Evolutionary conservation across 1,139 yeast species (phyloP), one percentile per base, ranked within the genome.

Genomic region (Saccharomyces hybrid): DNA sequence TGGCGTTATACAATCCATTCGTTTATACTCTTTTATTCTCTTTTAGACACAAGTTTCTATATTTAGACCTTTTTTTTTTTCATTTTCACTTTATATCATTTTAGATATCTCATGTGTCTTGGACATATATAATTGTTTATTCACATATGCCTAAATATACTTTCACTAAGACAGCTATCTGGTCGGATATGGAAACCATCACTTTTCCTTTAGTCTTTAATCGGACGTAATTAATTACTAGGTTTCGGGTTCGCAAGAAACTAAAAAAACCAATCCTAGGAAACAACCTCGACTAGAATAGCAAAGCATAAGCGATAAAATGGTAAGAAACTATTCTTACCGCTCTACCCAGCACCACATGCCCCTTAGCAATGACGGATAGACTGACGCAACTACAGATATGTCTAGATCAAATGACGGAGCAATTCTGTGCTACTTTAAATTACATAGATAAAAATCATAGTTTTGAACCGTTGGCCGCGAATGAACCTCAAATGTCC

Each of bases 361-460:
- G 42, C 23, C 42, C 13, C 25, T 38, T 38, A 38, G 42, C 25
- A 14, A 68, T 68, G 71, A 78, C 96, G 0, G 99, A 93, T 72
- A 76, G 98, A 65, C 76, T 93, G 42, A 90, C 98, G 1, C 99
- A 93, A 69, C 79, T 93, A 38, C 99, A 93, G 68, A 80, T 88
- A 49, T 90, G 98, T 63, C 75, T 93, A 50, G 99, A 93, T 71
- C 97, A 87, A 75, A 81, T 93, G 55, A 83, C 89, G 55, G 96
- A 88, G 60, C 97, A 91, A 73, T 88, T 90, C 74, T 87, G 88
- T 68, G 95, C 97, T 5, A 86, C 97, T 1, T 77, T 93, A 54
- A 88, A 88, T 68, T 90, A 90, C 65, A 86, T 91, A 47, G 95
- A 89, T 68, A 79, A 80, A 57, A 80, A 81, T 57, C 90, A 84